Conservation (phyloP, 2,329 filamentous ascomycete species). For the Neopestalotiopsis rosae region DNA sequence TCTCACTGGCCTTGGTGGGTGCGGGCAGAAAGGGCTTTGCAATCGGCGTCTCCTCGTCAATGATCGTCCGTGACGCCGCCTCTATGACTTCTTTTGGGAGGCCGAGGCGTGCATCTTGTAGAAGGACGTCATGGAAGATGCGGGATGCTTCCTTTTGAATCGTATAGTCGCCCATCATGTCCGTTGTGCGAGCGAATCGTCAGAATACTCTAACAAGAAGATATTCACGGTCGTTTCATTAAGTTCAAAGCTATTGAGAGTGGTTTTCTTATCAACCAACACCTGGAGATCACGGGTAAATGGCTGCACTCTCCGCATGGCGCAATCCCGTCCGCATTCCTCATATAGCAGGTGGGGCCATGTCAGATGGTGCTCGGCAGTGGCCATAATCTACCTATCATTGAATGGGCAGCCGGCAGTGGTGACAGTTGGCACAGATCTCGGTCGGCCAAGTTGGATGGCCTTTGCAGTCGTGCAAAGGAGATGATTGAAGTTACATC, state of each 20-base stretch:
- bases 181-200: too few relatives aligned
- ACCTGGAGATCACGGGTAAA: neutral
- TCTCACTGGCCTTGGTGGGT: constrained; percentile 36
- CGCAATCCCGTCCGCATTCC: constrained; percentile 8
- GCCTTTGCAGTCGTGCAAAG: too few relatives aligned
- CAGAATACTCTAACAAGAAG: neutral
- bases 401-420: too few relatives aligned
- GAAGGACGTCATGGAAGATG: constrained; percentile 31
- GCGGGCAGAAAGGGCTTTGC: constrained; percentile 33
- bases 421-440: too few relatives aligned
- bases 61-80: constrained; percentile 29
- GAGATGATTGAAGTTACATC: too few relatives aligned
- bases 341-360: constrained; percentile 14
- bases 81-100: constrained; percentile 30
- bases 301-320: neutral
- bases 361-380: constrained; percentile 3
- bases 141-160: constrained; percentile 36
- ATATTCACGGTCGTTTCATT: neutral
- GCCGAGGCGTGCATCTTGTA: constrained; percentile 31
- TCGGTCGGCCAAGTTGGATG: too few relatives aligned
- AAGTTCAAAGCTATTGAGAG: neutral
- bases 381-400: neutral
- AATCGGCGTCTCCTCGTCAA: constrained; percentile 30
- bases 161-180: constrained; percentile 25
- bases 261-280: neutral